These are phyloP conservation scores for Karstenula rhodostoma DNA, from an alignment of 2,329 filamentous ascomycete genomes.

Conservation along the genomic window DNA sequence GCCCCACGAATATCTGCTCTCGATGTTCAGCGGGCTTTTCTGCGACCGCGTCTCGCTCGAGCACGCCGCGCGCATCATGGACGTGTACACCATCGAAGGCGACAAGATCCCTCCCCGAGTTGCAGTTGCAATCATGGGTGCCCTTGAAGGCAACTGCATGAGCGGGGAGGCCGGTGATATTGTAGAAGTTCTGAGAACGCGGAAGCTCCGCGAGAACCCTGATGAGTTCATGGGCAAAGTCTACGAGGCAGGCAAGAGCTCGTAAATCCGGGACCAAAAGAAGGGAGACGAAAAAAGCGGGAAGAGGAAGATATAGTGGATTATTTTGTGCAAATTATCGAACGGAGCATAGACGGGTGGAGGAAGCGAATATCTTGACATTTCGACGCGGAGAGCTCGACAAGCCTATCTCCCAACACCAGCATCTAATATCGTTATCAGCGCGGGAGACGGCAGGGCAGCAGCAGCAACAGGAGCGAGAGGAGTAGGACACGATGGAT, in stretches of 20 bases:
- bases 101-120: slow-evolving; percentile 76
- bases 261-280: not conserved
- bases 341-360: not conserved
- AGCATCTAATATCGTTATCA: not conserved
- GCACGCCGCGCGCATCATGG: slow-evolving; percentile 77
- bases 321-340: slow-evolving; percentile 1
- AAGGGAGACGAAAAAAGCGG: not conserved
- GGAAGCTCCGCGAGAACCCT: slow-evolving; percentile 27
- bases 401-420: not conserved
- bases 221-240: slow-evolving; percentile 45
- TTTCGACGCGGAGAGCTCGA: slow-evolving; percentile 1
- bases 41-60: slow-evolving; percentile 70
- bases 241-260: slow-evolving; percentile 45
- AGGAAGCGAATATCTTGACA: not conserved
- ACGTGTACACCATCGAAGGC: slow-evolving; percentile 83
- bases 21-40: slow-evolving; percentile 71
- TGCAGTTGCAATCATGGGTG: slow-evolving; percentile 70
- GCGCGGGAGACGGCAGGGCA: not conserved
- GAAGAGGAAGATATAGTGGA: slow-evolving; percentile 1
- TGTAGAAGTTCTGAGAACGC: slow-evolving; percentile 24
- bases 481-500: slow-evolving; percentile 5
- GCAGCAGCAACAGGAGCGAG: not conserved
- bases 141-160: slow-evolving; percentile 56
- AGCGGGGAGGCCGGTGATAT: slow-evolving; percentile 46
- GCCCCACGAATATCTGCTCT: slow-evolving; percentile 62